Evolutionary conservation across 2,329 filamentous ascomycete genomes (phyloP), one percentile per base, ranked within the genome.

Genomic region (Nannizzia gypsea): DNA sequence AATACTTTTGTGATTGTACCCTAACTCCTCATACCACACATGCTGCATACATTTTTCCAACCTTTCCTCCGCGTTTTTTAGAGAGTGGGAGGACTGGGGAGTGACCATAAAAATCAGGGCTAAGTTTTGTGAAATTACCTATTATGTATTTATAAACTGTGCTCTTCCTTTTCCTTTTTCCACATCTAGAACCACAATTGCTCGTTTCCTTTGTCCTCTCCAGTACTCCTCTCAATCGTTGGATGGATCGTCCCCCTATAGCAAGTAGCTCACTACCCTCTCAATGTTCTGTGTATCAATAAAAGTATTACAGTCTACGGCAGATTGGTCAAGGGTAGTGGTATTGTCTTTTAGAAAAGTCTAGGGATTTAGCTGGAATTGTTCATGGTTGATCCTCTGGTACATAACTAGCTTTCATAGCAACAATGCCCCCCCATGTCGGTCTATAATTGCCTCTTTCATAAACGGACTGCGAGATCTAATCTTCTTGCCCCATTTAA

Each of bases 71-170:
- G 28, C 50, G n/a, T 54, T 31, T 50, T 54, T 54, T 54, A 54
- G 50, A 54, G 50, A 54, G 50, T 54, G 26, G 50, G 50, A 54
- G 50, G 50, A 54, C 26, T 11, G 24, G 50, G 50, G 28, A 34
- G 50, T 54, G 50, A 54, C 44, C 44, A 54, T 54, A 54, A 54
- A 52, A 54, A 54, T 54, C 50, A 54, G 50, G 50, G 50, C 50
- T 54, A 54, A 54, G 50, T 54, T 54, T 54, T 54, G 50, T 54
- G 50, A 54, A 54, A 54, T 54, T 54, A 54, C 26, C 50, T 54
- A 15, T 54, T 54, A 34, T 54, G 50, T 54, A 54, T 54, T 54
- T 54, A 54, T 54, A 54, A 54, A 54, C 50, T 54, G 50, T 54
- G 26, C 50, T 54, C 50, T 54, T 54, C 50, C 50, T 54, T 54